These are phyloP conservation scores for Plenodomus lindquistii DNA, from an alignment of 2,329 filamentous ascomycete genomes.

Conservation along the genomic window DNA sequence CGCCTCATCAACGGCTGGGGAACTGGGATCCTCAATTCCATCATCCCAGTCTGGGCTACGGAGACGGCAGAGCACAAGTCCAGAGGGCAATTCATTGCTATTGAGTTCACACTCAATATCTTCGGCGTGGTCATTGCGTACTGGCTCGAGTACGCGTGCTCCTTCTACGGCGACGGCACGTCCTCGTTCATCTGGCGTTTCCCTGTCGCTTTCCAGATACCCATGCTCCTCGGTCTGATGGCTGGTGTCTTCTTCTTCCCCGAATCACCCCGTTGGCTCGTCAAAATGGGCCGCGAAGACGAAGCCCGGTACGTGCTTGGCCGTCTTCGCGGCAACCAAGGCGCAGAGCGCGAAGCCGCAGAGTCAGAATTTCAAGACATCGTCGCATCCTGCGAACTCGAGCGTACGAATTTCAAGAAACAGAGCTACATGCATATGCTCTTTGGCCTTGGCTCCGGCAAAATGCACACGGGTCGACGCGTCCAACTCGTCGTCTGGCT, in stretches of 20 bases:
- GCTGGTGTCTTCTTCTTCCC: conserved; percentile 67
- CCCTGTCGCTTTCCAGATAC: conserved; percentile 70
- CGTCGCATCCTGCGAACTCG: conserved; percentile 63
- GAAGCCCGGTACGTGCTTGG: conserved; percentile 69
- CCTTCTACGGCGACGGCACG: conserved; percentile 62
- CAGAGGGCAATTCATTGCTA: conserved; percentile 69
- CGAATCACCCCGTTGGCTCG: conserved; percentile 69
- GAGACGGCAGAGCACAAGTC: conserved; percentile 70
- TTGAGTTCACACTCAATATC: conserved; percentile 75
- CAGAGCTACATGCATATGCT: conserved; percentile 69
- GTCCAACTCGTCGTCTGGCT: conserved; percentile 73
- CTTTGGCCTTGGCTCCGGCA: conserved; percentile 66
- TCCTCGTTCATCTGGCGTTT: conserved; percentile 69
- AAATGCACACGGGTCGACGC: conserved; percentile 67
- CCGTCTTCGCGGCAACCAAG: conserved; percentile 63
- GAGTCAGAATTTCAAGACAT: conserved; percentile 67
- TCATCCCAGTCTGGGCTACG: conserved; percentile 72
- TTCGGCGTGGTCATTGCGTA: conserved; percentile 69
- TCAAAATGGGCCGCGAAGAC: conserved; percentile 67
- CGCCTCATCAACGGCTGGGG: conserved; percentile 67
- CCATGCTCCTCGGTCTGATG: conserved; percentile 64
- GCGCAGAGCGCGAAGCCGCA: conserved; percentile 52
- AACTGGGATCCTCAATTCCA: conserved; percentile 71
- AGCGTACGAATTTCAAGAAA: conserved; percentile 52
- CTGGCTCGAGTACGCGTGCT: conserved; percentile 57